phyloP scores from a whole-genome alignment of 352 stramenopile genomes.

The Globisporangium cederbergense region DNA sequence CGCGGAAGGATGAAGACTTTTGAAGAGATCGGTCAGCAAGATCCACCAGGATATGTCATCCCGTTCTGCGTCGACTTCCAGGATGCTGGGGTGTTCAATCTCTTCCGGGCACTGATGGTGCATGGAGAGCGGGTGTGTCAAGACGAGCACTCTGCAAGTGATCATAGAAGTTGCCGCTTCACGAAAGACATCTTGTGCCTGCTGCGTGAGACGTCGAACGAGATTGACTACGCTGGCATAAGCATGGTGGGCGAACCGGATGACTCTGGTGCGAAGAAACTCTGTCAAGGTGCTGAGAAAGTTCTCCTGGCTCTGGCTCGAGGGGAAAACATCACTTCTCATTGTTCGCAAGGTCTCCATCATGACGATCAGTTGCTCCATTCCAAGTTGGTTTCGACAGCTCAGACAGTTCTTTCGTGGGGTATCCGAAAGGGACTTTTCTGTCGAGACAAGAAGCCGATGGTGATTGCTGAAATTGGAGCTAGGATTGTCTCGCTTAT shows the following conservation, averaged over 20 bases:
- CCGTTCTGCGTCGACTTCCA: constrained; percentile 65
- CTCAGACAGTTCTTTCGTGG: constrained; percentile 39
- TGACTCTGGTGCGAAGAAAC: constrained; percentile 20
- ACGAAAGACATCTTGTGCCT: constrained; percentile 30
- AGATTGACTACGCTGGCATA: constrained; percentile 40
- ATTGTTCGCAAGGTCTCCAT: background rate
- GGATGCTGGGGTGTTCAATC: constrained; percentile 34
- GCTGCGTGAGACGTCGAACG: constrained; percentile 27
- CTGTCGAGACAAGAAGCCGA: constrained; percentile 15
- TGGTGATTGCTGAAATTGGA: constrained; percentile 10
- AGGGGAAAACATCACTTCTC: constrained; percentile 4
- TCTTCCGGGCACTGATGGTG: constrained; percentile 28
- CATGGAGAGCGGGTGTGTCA: constrained; percentile 12
- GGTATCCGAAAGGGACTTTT: constrained; percentile 40
- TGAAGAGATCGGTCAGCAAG: constrained; percentile 25
- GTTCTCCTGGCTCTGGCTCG: constrained; percentile 18
- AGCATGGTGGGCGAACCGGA: constrained; percentile 17
- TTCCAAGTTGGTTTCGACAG: constrained; percentile 25
- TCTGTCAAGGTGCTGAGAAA: constrained; percentile 26
- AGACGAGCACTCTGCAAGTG: background rate
- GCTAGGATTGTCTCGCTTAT: background rate
- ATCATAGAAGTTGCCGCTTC: constrained; percentile 12
- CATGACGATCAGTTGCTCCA: background rate
- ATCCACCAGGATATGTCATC: constrained; percentile 53
- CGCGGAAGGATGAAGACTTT: constrained; percentile 38